Base-by-base conservation (phyloP, 2,329 filamentous ascomycete species). In the Knoxdaviesia capensis region DNA sequence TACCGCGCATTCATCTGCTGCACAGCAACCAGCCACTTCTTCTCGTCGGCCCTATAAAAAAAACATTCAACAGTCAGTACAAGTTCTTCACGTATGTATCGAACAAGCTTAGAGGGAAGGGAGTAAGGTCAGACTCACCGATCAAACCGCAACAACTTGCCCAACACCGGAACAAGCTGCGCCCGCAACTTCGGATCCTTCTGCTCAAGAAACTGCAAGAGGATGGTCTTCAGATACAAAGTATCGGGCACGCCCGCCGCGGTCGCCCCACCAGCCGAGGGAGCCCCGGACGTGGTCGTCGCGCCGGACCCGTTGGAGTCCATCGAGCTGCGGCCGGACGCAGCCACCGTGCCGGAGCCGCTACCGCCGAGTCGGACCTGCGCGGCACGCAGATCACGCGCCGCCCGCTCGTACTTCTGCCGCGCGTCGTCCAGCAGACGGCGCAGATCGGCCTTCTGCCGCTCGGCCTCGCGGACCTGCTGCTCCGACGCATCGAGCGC, bases 401-500 rank as follows among this genome's bases (percentile, higher is more conserved):
- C 74, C 4, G 87, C 58, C 62, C 84, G 88, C 54, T 94, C 87
- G 46, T 88, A 74, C 8, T 81, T 73, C 43, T 69, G 65, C 48
- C 80, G 78, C 31, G 77, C 74, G 49, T 94, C 87, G 50, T 94
- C 85, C 3, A 92, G 68, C 32, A 80, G 67, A 36, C 75, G 73
- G 38, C 81, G 72, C 41, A 93, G 61, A 46, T 94, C 86, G 0
- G 66, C 62, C 48, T 79, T 81, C 53, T 93, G 83, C 59, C 77
- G 83, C 57, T 94, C 87, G 5, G 82, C 66, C n/a, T 90, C 81
- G 31, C 77, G 71, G 0, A 82, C 75, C 57, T 93, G 83, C 54
- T 72, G 77, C 59, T 98, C 90, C 34, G 81, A 88, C 39, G 84
- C 82, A 50, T 96, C 87, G 1, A 98, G 66, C 0, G 86, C 77